phyloP scores from a whole-genome alignment of 78 protist species.

The Dictyostelium brefeldianum region DNA sequence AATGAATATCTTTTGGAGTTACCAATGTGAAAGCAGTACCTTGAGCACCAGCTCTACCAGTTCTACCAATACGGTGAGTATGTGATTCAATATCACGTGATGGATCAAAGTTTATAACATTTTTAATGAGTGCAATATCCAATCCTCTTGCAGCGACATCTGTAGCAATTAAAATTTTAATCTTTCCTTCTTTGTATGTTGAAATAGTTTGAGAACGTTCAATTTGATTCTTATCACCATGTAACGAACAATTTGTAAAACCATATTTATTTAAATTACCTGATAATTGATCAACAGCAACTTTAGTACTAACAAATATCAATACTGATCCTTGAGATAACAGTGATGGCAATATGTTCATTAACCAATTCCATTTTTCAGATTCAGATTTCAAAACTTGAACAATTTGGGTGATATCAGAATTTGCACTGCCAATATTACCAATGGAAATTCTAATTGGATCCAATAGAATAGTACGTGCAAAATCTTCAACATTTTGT shows the following conservation, averaged over 20 bases:
- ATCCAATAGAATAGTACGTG: slow-evolving; percentile 70
- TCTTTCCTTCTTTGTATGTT: slow-evolving; percentile 58
- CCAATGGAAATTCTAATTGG: slow-evolving; percentile 87
- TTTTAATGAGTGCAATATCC: slow-evolving; percentile 81
- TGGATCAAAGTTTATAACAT: slow-evolving; percentile 90
- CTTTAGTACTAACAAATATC: slow-evolving; percentile 80
- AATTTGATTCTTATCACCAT: slow-evolving; percentile 90
- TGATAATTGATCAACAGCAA: slow-evolving; percentile 27
- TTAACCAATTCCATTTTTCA: slow-evolving; percentile 86
- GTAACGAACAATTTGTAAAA: slow-evolving; percentile 60
- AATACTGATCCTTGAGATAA: slow-evolving; percentile 74
- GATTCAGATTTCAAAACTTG: slow-evolving; percentile 31
- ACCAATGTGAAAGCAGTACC: slow-evolving; percentile 88
- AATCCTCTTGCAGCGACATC: slow-evolving; percentile 94
- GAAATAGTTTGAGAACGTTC: slow-evolving; percentile 56
- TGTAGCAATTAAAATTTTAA: slow-evolving; percentile 88
- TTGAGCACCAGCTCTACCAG: slow-evolving; percentile 93
- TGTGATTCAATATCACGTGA: slow-evolving; percentile 92
- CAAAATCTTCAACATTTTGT: slow-evolving; percentile 85
- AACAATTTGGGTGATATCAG: slow-evolving; percentile 85
- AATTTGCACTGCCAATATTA: slow-evolving; percentile 84
- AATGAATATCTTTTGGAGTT: slow-evolving; percentile 52
- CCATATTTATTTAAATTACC: slow-evolving; percentile 26
- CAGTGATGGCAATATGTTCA: slow-evolving; percentile 19
- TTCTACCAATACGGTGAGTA: slow-evolving; percentile 94